Conservation (phyloP, 768 basidiomycete genomes). For the Paxillus ammoniavirescens region DNA sequence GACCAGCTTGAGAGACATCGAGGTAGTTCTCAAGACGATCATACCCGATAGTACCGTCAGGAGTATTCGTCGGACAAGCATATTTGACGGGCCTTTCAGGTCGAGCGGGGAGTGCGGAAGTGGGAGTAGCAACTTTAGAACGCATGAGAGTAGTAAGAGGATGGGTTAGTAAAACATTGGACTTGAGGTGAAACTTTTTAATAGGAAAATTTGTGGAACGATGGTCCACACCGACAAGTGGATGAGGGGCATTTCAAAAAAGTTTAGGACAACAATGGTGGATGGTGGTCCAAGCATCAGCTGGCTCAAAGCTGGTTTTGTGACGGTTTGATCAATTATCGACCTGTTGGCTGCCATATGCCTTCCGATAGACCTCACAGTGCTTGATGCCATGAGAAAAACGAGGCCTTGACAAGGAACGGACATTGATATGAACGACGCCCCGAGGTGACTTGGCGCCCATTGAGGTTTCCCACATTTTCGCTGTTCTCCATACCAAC, state of each 20-base stretch:
- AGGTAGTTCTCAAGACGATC: constrained; percentile 26
- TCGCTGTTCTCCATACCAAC: neutral
- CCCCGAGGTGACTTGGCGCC: neutral
- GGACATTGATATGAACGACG: neutral
- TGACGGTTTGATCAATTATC: too few species aligned
- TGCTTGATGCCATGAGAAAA: neutral
- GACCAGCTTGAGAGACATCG: constrained; percentile 17
- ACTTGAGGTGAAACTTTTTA: neutral
- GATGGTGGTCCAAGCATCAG: too few species aligned
- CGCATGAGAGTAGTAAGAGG: constrained; percentile 9
- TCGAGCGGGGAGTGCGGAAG: constrained; percentile 11
- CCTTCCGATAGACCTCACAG: too few species aligned
- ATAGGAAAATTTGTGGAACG: neutral
- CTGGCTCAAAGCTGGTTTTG: too few species aligned
- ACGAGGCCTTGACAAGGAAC: neutral
- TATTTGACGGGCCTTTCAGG: constrained; percentile 16
- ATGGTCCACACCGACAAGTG: neutral
- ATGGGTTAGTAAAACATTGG: constrained; percentile 4
- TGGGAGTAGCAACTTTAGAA: constrained; percentile 2
- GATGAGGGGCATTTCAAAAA: neutral
- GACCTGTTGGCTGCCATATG: too few species aligned
- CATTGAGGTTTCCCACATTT: too few species aligned
- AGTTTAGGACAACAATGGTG: too few species aligned
- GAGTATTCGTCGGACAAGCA: constrained; percentile 1
- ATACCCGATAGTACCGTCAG: constrained; percentile 18